Evolutionary conservation across 768 basidiomycete genomes (phyloP).

Genomic region (Tubosaeta sp.): DNA sequence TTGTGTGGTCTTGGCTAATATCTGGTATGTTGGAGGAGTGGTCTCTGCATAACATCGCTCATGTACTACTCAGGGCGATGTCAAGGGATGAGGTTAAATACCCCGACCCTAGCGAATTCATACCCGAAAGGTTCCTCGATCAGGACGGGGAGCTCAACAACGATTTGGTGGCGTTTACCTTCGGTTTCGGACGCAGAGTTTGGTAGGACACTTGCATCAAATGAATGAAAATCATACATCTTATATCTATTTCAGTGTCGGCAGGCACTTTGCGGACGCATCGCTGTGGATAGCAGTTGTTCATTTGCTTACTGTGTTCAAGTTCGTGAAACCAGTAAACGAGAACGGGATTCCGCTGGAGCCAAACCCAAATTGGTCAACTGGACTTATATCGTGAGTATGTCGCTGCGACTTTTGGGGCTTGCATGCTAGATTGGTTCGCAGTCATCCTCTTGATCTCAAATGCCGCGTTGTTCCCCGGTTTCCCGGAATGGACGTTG

Average conservation of each 20-base stretch:
- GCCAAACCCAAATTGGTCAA: slow-evolving; percentile 25
- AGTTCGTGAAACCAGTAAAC: slow-evolving; percentile 27
- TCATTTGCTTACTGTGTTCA: slow-evolving; percentile 28
- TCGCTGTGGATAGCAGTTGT: slow-evolving; percentile 31
- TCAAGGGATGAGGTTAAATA: slow-evolving; percentile 26
- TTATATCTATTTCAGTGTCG: slow-evolving; percentile 18
- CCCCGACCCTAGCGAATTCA: slow-evolving; percentile 24
- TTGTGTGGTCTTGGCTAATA: slow-evolving; percentile 28
- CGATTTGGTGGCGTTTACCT: slow-evolving; percentile 20
- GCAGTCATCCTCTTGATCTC: slow-evolving; percentile 28
- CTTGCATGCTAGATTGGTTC: background rate
- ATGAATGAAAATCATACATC: background rate
- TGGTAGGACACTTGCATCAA: slow-evolving; percentile 12
- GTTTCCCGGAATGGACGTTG: slow-evolving; percentile 12
- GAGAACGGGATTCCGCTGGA: slow-evolving; percentile 27
- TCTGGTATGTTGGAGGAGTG: slow-evolving; percentile 20
- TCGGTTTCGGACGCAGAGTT: slow-evolving; percentile 30
- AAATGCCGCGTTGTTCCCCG: slow-evolving; percentile 26
- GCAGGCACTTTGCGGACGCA: slow-evolving; percentile 29
- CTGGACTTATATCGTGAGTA: slow-evolving; percentile 27
- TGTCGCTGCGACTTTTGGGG: background rate
- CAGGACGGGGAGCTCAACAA: slow-evolving; percentile 22
- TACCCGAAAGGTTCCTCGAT: slow-evolving; percentile 27
- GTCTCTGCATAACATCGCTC: background rate
- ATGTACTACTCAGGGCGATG: slow-evolving; percentile 24